These are phyloP conservation scores for Aspergillus ustus DNA, from an alignment of 2,329 filamentous ascomycete species.

Conservation along the genomic window DNA sequence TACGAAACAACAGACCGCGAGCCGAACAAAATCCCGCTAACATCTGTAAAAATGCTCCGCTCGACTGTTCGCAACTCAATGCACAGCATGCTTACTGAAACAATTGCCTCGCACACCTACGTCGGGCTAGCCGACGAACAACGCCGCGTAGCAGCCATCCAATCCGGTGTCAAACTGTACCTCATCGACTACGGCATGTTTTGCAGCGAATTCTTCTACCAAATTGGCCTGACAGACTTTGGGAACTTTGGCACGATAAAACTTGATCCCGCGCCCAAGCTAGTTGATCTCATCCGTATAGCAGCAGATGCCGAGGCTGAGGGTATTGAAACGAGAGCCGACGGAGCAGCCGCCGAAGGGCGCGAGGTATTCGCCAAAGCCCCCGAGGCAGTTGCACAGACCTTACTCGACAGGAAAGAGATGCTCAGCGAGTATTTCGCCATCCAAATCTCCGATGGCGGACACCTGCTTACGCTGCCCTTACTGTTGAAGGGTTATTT, in stretches of 20 bases:
- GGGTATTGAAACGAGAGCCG: constrained; percentile 22
- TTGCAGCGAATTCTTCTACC: constrained; percentile 91
- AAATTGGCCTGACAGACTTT: constrained; percentile 92
- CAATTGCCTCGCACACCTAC: constrained; percentile 87
- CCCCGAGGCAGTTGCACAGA: constrained; percentile 66
- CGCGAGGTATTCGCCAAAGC: constrained; percentile 69
- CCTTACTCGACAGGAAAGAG: constrained; percentile 75
- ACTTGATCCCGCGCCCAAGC: constrained; percentile 74
- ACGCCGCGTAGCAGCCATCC: constrained; percentile 86
- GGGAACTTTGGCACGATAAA: constrained; percentile 88
- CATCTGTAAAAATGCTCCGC: constrained; percentile 84
- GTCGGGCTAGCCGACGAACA: constrained; percentile 89
- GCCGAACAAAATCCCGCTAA: constrained; percentile 71
- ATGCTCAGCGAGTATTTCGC: constrained; percentile 95
- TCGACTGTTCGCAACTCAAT: constrained; percentile 78
- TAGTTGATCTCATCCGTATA: constrained; percentile 72
- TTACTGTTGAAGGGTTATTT: constrained; percentile 87
- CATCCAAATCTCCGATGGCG: constrained; percentile 76
- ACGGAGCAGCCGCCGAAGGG: constrained; percentile 41
- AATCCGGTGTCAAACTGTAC: constrained; percentile 89
- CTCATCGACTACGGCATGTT: constrained; percentile 90
- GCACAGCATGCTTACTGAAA: constrained; percentile 84
- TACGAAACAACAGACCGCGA: constrained; percentile 76
- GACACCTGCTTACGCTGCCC: constrained; percentile 78
- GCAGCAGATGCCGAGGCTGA: constrained; percentile 73